Conservation (phyloP, 2,329 filamentous ascomycete genomes). For the Trichophyton mentagrophytes region DNA sequence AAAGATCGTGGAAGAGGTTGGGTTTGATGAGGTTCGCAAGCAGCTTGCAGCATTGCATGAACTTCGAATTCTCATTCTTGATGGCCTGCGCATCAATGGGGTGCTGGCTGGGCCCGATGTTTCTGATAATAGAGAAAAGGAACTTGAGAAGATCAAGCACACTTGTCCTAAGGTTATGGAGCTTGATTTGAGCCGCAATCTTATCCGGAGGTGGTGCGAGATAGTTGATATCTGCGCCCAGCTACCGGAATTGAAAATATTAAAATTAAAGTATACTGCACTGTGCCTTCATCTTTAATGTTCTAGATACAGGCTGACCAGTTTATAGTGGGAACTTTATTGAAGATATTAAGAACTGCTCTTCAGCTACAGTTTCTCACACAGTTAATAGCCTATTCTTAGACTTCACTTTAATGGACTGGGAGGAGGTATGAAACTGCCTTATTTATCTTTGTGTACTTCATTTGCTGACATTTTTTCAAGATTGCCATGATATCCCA, state of each 20-base stretch:
- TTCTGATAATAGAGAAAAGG: conserved; percentile 16
- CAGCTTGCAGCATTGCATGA: conserved; percentile 66
- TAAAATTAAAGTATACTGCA: conserved; percentile 57
- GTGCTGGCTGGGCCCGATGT: conserved; percentile 20
- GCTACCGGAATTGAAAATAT: conserved; percentile 50
- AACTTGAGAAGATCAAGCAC: conserved; percentile 39
- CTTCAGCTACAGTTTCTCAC: conserved; percentile 30
- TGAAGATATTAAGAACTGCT: conserved; percentile 26
- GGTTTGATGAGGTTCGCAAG: conserved; percentile 81
- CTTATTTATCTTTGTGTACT: background rate
- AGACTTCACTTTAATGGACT: conserved; percentile 53
- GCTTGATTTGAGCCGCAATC: conserved; percentile 72
- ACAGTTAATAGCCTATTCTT: conserved; percentile 50
- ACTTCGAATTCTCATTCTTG: conserved; percentile 68
- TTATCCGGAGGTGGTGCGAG: conserved; percentile 56
- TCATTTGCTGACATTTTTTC: background rate
- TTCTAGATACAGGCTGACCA: conserved; percentile 11
- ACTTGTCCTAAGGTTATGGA: conserved; percentile 52
- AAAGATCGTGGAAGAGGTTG: conserved; percentile 85
- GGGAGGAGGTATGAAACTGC: conserved; percentile 44
- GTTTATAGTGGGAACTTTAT: conserved; percentile 57
- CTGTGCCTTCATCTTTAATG: background rate
- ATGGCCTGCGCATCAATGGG: conserved; percentile 53
- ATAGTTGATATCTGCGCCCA: conserved; percentile 59
- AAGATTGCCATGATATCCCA: conserved; percentile 25